These are phyloP conservation scores for Pleurotus salmoneostramineus DNA, from an alignment of 768 basidiomycete genomes.

Conservation along the genomic window DNA sequence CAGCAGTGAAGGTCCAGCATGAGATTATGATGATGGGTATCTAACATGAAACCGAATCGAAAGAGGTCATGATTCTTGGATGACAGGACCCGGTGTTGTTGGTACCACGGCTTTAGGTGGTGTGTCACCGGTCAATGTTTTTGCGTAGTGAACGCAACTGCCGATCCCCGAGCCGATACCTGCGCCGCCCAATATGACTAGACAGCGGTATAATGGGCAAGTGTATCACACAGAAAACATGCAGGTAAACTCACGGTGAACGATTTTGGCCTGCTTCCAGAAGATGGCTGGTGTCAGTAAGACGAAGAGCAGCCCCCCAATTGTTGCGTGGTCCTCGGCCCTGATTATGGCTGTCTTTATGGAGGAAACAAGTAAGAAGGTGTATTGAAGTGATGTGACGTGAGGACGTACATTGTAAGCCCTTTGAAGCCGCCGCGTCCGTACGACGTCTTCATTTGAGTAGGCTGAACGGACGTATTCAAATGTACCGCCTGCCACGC, in stretches of 20 bases:
- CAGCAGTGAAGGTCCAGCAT: conserved; percentile 4
- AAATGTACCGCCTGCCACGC: conserved; percentile 48
- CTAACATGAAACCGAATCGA: background rate
- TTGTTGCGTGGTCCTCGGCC: conserved; percentile 71
- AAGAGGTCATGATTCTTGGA: conserved; percentile 16
- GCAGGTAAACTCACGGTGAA: conserved; percentile 47
- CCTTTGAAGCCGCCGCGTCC: conserved; percentile 42
- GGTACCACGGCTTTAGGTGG: conserved; percentile 34
- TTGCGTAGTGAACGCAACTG: conserved; percentile 50
- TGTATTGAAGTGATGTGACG: background rate
- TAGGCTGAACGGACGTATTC: conserved; percentile 59
- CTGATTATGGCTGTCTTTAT: conserved; percentile 53
- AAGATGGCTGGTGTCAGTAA: conserved; percentile 66
- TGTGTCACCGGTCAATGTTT: conserved; percentile 51
- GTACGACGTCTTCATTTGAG: conserved; percentile 45
- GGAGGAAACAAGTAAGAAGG: background rate
- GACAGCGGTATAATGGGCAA: background rate
- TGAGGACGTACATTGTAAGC: conserved; percentile 51
- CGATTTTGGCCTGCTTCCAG: conserved; percentile 61
- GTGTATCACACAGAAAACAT: background rate
- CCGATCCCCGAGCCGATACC: conserved; percentile 64
- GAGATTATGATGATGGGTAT: conserved; percentile 1
- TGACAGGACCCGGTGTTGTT: conserved; percentile 14
- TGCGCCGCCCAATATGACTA: conserved; percentile 72
- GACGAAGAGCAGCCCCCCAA: conserved; percentile 62